phyloP scores from a whole-genome alignment of 305 asterid genomes.

The Withania somnifera region DNA sequence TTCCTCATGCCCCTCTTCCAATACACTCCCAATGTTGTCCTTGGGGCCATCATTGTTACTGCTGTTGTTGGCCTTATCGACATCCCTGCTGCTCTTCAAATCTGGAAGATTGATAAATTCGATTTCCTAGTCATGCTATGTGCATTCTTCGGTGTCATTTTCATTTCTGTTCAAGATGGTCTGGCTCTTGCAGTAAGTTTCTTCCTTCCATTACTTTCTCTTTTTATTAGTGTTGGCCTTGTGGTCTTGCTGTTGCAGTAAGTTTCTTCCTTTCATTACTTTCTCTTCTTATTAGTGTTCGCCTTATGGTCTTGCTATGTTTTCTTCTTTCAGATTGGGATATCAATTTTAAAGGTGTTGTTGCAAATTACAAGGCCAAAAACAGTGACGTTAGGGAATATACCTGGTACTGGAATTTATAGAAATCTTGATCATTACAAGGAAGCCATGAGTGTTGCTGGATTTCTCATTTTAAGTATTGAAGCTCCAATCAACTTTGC shows the following conservation, averaged over 20 bases:
- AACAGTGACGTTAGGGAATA: constrained; percentile 60
- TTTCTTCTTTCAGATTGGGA: constrained; percentile 40
- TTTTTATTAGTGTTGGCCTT: background rate
- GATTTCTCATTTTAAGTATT: constrained; percentile 53
- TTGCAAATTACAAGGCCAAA: constrained; percentile 81
- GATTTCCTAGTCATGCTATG: constrained; percentile 58
- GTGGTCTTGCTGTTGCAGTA: constrained; percentile 66
- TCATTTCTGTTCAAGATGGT: constrained; percentile 65
- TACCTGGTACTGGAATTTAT: constrained; percentile 62
- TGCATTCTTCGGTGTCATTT: constrained; percentile 73
- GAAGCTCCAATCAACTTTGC: constrained; percentile 85
- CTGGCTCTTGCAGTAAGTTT: constrained; percentile 66
- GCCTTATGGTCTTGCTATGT: background rate
- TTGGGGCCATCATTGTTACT: constrained; percentile 76
- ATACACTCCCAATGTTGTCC: constrained; percentile 74
- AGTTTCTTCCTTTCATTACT: background rate
- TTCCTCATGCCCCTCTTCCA: constrained; percentile 85
- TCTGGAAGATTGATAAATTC: constrained; percentile 74
- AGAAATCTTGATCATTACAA: constrained; percentile 60
- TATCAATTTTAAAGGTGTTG: constrained; percentile 60
- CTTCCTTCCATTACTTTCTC: background rate
- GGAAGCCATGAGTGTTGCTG: constrained; percentile 49
- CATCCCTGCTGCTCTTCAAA: constrained; percentile 54
- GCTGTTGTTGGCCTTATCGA: constrained; percentile 81
- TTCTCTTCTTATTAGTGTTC: background rate